Evolutionary conservation across 345 rosid species (phyloP).

Genomic region (Anacardium occidentale): DNA sequence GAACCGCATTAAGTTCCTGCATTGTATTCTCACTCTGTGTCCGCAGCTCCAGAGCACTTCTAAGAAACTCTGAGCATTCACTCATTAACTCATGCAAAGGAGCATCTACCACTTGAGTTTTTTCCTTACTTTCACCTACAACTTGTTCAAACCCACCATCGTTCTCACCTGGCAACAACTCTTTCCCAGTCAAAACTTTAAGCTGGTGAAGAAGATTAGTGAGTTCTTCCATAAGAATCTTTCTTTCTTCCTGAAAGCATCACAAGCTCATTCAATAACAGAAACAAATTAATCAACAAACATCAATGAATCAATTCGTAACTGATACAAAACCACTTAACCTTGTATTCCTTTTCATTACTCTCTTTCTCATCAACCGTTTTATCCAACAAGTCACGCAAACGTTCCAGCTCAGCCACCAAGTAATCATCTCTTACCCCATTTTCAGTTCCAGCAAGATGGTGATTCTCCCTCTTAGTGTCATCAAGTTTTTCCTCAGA

Average conservation of each 20-base stretch:
- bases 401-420: constrained; percentile 28
- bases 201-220: constrained; percentile 43
- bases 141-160: constrained; percentile 19
- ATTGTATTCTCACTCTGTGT: constrained; percentile 40
- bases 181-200: constrained; percentile 32
- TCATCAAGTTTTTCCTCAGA: constrained; percentile 17
- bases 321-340: constrained; percentile 17
- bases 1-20: constrained; percentile 39
- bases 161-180: constrained; percentile 24
- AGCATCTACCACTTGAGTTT: not conserved
- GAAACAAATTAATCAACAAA: not conserved
- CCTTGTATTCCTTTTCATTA: constrained; percentile 36
- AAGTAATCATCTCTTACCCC: constrained; percentile 15
- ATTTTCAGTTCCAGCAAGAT: constrained; percentile 16
- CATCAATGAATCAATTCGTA: constrained; percentile 2
- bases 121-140: constrained; percentile 10
- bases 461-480: not conserved
- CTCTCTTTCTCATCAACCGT: constrained; percentile 38
- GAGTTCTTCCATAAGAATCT: constrained; percentile 42
- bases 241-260: constrained; percentile 56
- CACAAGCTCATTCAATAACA: constrained; percentile 12
- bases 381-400: constrained; percentile 30
- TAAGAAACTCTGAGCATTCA: constrained; percentile 48
- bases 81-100: constrained; percentile 33
- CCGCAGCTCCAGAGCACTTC: constrained; percentile 41